Evolutionary conservation across 805 yeast genomes (phyloP), one percentile per base, ranked within the genome.

Genomic region (Ogataea philodendri): DNA sequence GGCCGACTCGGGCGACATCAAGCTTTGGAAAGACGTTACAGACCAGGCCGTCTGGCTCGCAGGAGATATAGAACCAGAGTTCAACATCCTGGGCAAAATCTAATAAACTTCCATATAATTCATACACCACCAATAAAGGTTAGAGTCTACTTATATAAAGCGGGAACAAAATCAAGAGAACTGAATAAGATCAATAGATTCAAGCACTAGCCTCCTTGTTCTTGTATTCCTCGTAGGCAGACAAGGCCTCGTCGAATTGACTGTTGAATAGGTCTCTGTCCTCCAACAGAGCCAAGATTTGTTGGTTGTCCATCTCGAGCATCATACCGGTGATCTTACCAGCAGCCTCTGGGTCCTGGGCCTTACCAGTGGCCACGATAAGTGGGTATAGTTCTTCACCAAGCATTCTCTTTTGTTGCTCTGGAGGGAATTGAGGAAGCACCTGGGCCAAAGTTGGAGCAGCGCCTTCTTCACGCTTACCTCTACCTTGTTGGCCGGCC

Each of bases 281-380:
- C 60, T 86, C 94, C 65, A 87, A 78, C 64, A 90, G 74, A 45
- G 84, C 83, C 59, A 89, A 69, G 55, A 93, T 84, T 70, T 90
- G 96, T 58, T 78, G 78, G 68, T 84, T 85, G 61, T 88, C 94
- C 79, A 90, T 80, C 63, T 89, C 96, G 61, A 93, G 78, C 73
- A 93, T 79, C 97, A 93, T 93, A 73, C 97, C 97, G 51, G 98
- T 93, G 64, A 93, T 86, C 74, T 89, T 90, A 71, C 96, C 96
- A 52, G 97, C 97, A 59, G 95, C 87, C 69, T 88, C 96, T 41
- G 83, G 84, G 60, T 88, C 95, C 55, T 80, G 79, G 56, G 89
- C 86, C 70, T 84, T 84, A 59, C 86, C 88, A 46, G 85, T 79
- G 51, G 88, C 79, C 49, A 82, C 80, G 59, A 93, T 84, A 77